These are phyloP conservation scores for Cladosporium sp. DNA, from an alignment of 2,329 filamentous ascomycete species.

Conservation along the genomic window DNA sequence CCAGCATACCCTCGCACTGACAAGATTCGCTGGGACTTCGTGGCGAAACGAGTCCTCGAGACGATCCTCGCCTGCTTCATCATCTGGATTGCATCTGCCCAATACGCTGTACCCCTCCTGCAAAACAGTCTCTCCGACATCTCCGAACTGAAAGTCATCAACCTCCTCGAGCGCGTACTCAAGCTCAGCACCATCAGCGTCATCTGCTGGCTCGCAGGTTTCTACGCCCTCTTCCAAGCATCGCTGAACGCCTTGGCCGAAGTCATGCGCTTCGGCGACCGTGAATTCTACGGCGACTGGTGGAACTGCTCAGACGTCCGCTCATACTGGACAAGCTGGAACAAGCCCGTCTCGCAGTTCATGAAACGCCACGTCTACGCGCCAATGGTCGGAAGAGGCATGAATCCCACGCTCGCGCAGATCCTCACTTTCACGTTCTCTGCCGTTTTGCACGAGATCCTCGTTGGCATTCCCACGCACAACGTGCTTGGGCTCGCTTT, in stretches of 20 bases:
- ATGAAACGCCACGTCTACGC: conserved; percentile 94
- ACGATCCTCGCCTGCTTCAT: conserved; percentile 77
- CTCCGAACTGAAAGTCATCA: conserved; percentile 73
- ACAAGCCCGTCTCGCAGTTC: conserved; percentile 95
- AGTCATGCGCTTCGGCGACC: conserved; percentile 84
- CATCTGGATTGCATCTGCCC: conserved; percentile 92
- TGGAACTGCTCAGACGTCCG: conserved; percentile 91
- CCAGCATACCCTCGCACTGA: conserved; percentile 88
- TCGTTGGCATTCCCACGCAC: conserved; percentile 92
- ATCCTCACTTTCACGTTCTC: conserved; percentile 85
- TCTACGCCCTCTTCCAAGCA: conserved; percentile 95
- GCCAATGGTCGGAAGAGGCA: conserved; percentile 82
- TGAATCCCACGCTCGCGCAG: conserved; percentile 70
- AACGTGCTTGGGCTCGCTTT: conserved; percentile 76
- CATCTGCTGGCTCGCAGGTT: conserved; percentile 95
- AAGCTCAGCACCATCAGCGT: conserved; percentile 95
- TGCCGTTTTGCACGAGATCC: conserved; percentile 84
- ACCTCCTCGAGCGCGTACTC: conserved; percentile 85
- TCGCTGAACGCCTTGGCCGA: conserved; percentile 90
- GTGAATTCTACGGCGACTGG: conserved; percentile 96
- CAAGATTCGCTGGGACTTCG: conserved; percentile 82
- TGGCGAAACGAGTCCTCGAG: conserved; percentile 79
- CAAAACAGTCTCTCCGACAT: conserved; percentile 90
- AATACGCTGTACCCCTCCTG: conserved; percentile 89
- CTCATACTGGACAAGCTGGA: conserved; percentile 94